Conservation (phyloP, 805 yeast genomes). For the Yarrowia bubula region DNA sequence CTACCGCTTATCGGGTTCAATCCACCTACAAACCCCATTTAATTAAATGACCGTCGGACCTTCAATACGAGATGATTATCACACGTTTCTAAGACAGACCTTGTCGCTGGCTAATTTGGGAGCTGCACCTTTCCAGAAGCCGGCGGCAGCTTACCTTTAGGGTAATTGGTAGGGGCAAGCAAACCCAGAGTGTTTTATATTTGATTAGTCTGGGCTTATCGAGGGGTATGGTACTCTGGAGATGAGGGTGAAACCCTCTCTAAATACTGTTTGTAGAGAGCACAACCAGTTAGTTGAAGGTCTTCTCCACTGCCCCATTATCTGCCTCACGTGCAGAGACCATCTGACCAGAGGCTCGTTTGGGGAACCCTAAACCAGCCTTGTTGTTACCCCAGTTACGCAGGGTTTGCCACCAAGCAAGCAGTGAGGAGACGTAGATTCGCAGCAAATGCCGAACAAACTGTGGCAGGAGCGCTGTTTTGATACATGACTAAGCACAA, state of each 20-base stretch:
- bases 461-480: too few species aligned
- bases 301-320: too few species aligned
- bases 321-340: background rate
- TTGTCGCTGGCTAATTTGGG: background rate
- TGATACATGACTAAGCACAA: background rate
- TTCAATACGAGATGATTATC: background rate
- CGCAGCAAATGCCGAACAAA: background rate
- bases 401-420: background rate
- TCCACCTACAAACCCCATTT: background rate
- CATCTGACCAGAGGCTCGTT: background rate
- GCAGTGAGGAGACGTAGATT: background rate
- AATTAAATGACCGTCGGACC: background rate
- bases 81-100: background rate
- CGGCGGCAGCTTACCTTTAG: background rate
- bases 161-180: background rate
- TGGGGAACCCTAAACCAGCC: background rate
- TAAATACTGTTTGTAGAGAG: too few species aligned
- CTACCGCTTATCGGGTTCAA: background rate
- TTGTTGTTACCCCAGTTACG: background rate
- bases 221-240: too few species aligned
- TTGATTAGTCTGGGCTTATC: background rate
- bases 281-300: too few species aligned
- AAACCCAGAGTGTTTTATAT: background rate
- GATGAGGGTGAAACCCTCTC: too few species aligned
- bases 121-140: background rate